Evolutionary conservation across 352 stramenopile species (phyloP).

Genomic region (Phytophthora pluvialis): DNA sequence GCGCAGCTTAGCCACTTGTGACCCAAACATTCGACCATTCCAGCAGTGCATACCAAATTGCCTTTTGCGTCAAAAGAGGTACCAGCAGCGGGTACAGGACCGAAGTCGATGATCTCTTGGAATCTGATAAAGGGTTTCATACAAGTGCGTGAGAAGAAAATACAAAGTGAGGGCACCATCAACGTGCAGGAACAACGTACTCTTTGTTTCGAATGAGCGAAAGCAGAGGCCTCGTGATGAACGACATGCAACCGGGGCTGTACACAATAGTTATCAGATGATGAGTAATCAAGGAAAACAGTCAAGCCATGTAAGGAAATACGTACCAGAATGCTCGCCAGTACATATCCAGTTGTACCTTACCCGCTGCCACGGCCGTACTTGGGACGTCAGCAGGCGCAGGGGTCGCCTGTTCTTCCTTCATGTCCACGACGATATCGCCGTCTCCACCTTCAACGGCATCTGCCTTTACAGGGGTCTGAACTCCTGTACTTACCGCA

Average conservation of each 20-base stretch:
- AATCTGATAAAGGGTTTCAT: conserved; percentile 47
- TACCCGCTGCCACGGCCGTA: conserved; percentile 28
- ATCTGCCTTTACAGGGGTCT: conserved; percentile 20
- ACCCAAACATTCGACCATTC: conserved; percentile 73
- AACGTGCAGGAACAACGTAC: conserved; percentile 34
- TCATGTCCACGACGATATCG: conserved; percentile 45
- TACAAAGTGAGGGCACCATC: background rate
- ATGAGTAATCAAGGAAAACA: conserved; percentile 1
- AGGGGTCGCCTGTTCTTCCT: conserved; percentile 38
- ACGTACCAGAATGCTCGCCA: conserved; percentile 85
- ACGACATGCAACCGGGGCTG: conserved; percentile 77
- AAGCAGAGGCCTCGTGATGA: conserved; percentile 68
- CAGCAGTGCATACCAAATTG: conserved; percentile 74
- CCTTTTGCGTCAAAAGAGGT: conserved; percentile 59
- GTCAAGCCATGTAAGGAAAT: background rate
- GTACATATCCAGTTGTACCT: conserved; percentile 74
- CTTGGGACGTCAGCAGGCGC: conserved; percentile 13
- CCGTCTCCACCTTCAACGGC: conserved; percentile 31
- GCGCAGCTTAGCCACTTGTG: conserved; percentile 85
- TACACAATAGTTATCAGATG: conserved; percentile 4
- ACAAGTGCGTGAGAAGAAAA: conserved; percentile 17
- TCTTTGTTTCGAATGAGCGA: conserved; percentile 66
- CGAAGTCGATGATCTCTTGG: conserved; percentile 71
- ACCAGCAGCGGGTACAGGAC: conserved; percentile 74
- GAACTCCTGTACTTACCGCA: conserved; percentile 9